Base-by-base conservation (phyloP, 2,329 filamentous ascomycete genomes). In the Phialophora expanda region DNA sequence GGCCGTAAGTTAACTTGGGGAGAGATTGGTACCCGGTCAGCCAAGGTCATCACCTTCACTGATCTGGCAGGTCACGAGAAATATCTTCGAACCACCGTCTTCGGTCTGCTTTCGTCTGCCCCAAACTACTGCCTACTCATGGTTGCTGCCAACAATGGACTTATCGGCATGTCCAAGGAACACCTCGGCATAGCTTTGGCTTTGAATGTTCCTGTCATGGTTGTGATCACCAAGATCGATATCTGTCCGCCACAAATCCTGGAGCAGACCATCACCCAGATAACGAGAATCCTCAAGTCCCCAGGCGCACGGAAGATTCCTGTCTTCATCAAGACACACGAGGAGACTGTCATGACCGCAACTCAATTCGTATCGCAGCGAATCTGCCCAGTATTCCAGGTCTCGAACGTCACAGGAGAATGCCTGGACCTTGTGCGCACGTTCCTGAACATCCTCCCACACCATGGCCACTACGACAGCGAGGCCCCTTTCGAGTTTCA, bases 141-240 rank as follows among this genome's bases (percentile, higher is more conserved):
- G 95, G 95, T 99, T 0, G 95, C 95, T 12, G 95, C 95, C 20
- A 99, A 99, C 74, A 98, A 99, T 75, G 95, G 95, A 3, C 83
- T 99, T 54, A 91, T 98, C 55, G 95, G 95, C 22, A 99, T 98
- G 95, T 96, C 92, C 79, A 96, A 96, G 83, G 95, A 99, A 81
- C 95, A 99, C 78, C 82, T 99, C 3, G 95, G 95, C 17, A 97
- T 99, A 70, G 94, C 95, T 0, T 82, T 98, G 34, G 93, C 95
- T 0, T 83, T 99, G 59, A 98, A 98, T 74, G 94, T 99, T 11
- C 95, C 95, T 0, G 92, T 99, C 72, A 96, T 99, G 92, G 93
- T 98, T 3, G 89, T 97, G 70, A 89, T 98, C 69, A 99, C 94
- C 78, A 99, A 98, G 82, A 97, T 98, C 70, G 95, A 98, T 76